Base-by-base conservation (phyloP, 2,329 filamentous ascomycete species). In the Paradendryphiella salina region DNA sequence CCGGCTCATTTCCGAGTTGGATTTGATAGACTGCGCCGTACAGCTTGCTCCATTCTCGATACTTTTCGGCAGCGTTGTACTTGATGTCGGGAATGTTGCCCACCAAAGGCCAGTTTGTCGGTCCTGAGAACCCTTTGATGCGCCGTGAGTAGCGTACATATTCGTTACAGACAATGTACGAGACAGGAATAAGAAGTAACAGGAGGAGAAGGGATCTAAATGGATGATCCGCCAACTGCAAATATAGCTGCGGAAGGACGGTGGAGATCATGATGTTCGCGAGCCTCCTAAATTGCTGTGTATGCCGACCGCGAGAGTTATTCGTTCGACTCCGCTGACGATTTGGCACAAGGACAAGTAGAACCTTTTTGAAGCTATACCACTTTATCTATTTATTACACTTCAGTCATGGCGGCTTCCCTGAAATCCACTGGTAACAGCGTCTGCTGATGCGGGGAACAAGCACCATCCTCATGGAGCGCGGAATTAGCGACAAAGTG, bases 1-100 rank as follows among this genome's bases (percentile, higher is more conserved):
- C 71, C 0, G 75, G 75, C 31, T 75, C 70, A 26, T 77, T 77
- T 14, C 76, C 75, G 1, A 78, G 66, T 53, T 77, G 73, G n/a
- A 78, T 76, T 54, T 77, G 76, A 38, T 76, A 77, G 8, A 77
- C 73, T 0, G 70, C 65, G 11, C 75, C 75, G 53, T 75, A 75
- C 10, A 57, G 66, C 52, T 71, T 69, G 35, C 72, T 66, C 75
- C 75, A 77, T 46, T 75, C 59, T 8, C 75, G 69, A 47, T 77
- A 77, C 51, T 73, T 73, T 39, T 77, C 73, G 2, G 74, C 69
- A 0, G 74, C 73, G 34, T 77, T 76, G 61, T 68, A 70, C 21
- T 71, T 74, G 50, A 77, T 76, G 32, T 74, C 66, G 5, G 72
- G 70, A 21, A 77, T 74, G 50, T 77, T 76, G 11, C 75, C 75